Percentiles rank a stretch among this genome's conserved stretches.
These are phyloP conservation scores for Orbilia quercus DNA, from an alignment of 2,329 filamentous ascomycete species.

Conservation along the genomic window DNA sequence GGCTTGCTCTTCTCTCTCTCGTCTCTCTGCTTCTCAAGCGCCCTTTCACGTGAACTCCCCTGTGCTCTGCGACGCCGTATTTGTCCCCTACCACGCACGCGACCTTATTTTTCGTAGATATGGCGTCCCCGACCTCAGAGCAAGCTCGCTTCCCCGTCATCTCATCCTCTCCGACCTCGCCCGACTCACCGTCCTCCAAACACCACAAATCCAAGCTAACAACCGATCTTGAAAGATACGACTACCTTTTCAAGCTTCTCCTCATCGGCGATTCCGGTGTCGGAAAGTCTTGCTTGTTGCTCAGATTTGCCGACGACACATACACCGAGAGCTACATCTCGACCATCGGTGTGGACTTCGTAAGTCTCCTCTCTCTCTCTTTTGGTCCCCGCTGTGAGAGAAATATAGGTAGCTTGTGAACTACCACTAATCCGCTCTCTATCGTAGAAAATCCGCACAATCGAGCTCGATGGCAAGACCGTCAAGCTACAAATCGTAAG, in stretches of 20 bases:
- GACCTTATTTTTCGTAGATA: slow-evolving; percentile 13
- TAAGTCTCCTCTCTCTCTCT: slow-evolving; percentile 68
- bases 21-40: slow-evolving; percentile 22
- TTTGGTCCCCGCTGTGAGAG: slow-evolving; percentile 3
- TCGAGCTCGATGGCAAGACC: slow-evolving; percentile 99
- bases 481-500: slow-evolving; percentile 99
- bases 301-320: slow-evolving; percentile 98
- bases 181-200: slow-evolving; percentile 14
- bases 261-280: slow-evolving; percentile 99
- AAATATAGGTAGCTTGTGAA: slow-evolving; percentile 2
- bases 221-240: slow-evolving; percentile 77
- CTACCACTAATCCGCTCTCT: slow-evolving; percentile 26
- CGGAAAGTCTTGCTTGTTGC: slow-evolving; percentile 97
- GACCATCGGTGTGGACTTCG: slow-evolving; percentile 98
- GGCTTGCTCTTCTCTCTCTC: slow-evolving; percentile 29
- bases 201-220: slow-evolving; percentile 31
- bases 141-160: slow-evolving; percentile 48
- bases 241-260: slow-evolving; percentile 99
- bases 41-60: slow-evolving; percentile 5
- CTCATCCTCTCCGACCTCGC: slow-evolving; percentile 29
- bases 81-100: slow-evolving; percentile 29
- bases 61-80: slow-evolving; percentile 31
- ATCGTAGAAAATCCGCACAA: slow-evolving; percentile 95
- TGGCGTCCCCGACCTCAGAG: slow-evolving; percentile 42
- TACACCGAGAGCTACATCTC: slow-evolving; percentile 99